A percentile compares a stretch with the other conserved stretches of the same genome.
Evolutionary conservation across 2,329 filamentous ascomycete species (phyloP).

Genomic region (Coniella vitis): DNA sequence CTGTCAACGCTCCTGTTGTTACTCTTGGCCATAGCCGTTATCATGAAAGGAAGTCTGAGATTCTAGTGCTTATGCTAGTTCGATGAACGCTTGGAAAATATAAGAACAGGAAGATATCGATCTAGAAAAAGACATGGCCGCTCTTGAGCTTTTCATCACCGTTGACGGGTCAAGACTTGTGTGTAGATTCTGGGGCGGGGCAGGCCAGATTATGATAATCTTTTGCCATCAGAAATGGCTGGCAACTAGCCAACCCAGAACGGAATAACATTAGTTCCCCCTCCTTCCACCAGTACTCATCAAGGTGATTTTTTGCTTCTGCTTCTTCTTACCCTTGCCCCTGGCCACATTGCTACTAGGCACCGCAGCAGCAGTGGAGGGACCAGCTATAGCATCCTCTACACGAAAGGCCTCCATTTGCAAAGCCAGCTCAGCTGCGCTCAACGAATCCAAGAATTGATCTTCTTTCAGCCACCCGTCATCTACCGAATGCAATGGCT

Average conservation of each 20-base stretch:
- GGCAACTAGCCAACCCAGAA: background rate
- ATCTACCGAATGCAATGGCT: conserved; percentile 33
- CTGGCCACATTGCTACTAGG: conserved; percentile 6
- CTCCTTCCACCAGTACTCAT: conserved; percentile 60
- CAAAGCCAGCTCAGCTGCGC: conserved; percentile 50
- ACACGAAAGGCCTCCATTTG: conserved; percentile 51
- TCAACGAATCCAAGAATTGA: conserved; percentile 65
- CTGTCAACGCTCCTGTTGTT: too few species aligned
- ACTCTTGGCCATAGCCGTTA: too few species aligned
- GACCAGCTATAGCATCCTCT: conserved; percentile 22
- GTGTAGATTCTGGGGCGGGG: too few species aligned
- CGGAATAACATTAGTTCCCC: conserved; percentile 27
- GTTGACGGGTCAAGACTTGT: too few species aligned
- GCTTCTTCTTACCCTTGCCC: conserved; percentile 52
- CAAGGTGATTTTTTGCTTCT: conserved; percentile 65
- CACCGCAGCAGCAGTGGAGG: background rate
- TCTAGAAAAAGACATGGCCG: too few species aligned
- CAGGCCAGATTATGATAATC: too few species aligned
- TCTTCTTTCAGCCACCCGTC: conserved; percentile 87
- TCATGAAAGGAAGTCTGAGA: too few species aligned
- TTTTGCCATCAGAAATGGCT: too few species aligned
- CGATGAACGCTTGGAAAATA: too few species aligned
- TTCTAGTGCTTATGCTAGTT: too few species aligned
- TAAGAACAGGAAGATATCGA: too few species aligned
- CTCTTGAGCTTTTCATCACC: too few species aligned